Conservation (phyloP, 495 filamentous ascomycete genomes). For the Hapsidospora chrysogenum region DNA sequence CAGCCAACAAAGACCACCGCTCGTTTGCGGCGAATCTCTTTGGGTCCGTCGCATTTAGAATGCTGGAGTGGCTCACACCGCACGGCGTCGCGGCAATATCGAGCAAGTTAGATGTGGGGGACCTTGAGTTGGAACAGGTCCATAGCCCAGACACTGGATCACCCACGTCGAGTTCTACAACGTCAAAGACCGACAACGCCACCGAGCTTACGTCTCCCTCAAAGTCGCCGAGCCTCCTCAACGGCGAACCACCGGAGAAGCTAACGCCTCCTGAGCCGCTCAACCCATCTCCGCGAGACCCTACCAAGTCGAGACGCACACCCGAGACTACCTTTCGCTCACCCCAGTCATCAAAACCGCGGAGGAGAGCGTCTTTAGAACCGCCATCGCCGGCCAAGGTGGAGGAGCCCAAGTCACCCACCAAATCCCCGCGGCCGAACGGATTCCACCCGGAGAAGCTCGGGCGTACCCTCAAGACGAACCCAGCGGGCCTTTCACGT, state of each 20-base stretch:
- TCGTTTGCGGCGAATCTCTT: constrained; percentile 76
- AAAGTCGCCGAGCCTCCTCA: constrained; percentile 16
- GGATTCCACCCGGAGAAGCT: constrained; percentile 3
- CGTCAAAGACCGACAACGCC: neutral
- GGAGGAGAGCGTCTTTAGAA: neutral
- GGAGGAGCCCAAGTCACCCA: neutral
- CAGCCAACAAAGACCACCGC: constrained; percentile 49
- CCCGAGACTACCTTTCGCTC: constrained; percentile 1
- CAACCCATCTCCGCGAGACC: neutral
- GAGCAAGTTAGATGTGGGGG: constrained; percentile 9
- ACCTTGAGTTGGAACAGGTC: too few relatives aligned
- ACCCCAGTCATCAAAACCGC: constrained; percentile 1
- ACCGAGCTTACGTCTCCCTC: constrained; percentile 11
- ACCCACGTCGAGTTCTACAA: too few relatives aligned
- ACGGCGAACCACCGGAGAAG: constrained; percentile 17
- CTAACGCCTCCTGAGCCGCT: constrained; percentile 14
- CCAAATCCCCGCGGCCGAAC: constrained; percentile 1
- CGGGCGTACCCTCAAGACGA: neutral
- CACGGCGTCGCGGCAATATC: constrained; percentile 26
- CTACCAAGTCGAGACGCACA: neutral
- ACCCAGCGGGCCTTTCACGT: neutral
- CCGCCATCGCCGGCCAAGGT: neutral
- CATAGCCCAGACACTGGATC: neutral
- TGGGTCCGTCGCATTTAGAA: constrained; percentile 56
- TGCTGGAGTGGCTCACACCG: constrained; percentile 65